Evolutionary conservation across 1,139 yeast species (phyloP).

Genomic region (Yamadazyma triangularis): DNA sequence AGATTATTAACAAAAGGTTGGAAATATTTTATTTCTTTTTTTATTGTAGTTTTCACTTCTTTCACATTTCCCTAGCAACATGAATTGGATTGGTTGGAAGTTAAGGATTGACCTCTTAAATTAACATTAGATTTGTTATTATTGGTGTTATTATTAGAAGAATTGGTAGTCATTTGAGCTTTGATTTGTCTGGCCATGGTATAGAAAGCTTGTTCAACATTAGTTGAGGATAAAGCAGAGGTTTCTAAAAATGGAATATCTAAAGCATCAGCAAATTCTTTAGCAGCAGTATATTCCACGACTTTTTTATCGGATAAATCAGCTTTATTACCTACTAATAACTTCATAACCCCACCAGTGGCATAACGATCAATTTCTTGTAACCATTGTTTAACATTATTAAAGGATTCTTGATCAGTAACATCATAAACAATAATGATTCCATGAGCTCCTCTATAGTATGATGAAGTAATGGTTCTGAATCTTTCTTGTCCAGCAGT

Average conservation of each 20-base stretch:
- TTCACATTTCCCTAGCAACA: conserved; percentile 74
- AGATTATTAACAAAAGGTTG: too few relatives aligned
- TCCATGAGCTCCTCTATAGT: conserved; percentile 98
- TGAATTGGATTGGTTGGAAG: conserved; percentile 58
- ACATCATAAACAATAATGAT: conserved; percentile 97
- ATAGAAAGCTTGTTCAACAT: conserved; percentile 97
- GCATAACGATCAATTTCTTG: conserved; percentile 99
- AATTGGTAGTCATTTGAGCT: conserved; percentile 83
- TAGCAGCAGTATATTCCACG: conserved; percentile 93
- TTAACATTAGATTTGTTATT: conserved; percentile 71
- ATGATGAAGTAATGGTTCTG: conserved; percentile 95
- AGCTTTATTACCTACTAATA: conserved; percentile 94
- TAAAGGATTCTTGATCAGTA: conserved; percentile 95
- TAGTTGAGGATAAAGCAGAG: conserved; percentile 90
- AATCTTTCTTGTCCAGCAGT: conserved; percentile 99
- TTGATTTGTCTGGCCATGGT: conserved; percentile 99
- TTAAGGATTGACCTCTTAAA: conserved; percentile 84
- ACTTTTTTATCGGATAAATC: conserved; percentile 92
- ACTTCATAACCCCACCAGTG: conserved; percentile 94
- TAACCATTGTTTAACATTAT: conserved; percentile 97
- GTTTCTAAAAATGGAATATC: conserved; percentile 97
- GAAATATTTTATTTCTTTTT: too few relatives aligned
- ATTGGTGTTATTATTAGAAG: conserved; percentile 32
- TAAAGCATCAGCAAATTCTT: conserved; percentile 95
- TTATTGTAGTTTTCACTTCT: too few relatives aligned